phyloP scores from a whole-genome alignment of 2,329 filamentous ascomycete species.

The Cercospora canescens region DNA sequence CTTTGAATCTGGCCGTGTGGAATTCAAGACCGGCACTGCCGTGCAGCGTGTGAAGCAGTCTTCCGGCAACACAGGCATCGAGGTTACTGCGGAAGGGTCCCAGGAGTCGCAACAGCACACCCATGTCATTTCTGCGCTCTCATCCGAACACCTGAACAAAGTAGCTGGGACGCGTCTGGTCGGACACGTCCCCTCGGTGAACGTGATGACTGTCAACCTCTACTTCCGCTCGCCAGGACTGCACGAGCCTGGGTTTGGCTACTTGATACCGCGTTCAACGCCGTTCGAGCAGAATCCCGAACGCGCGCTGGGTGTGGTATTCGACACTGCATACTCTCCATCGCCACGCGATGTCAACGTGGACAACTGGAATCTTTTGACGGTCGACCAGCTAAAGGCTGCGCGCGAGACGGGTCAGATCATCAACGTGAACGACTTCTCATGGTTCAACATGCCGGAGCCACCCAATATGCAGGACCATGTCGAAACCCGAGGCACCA shows the following conservation, averaged over 20 bases:
- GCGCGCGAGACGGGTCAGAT: slow-evolving; percentile 27
- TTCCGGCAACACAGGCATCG: slow-evolving; percentile 26
- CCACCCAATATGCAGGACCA: slow-evolving; percentile 34
- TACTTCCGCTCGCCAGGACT: slow-evolving; percentile 71
- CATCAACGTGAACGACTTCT: slow-evolving; percentile 37
- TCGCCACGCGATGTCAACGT: slow-evolving; percentile 26
- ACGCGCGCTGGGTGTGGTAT: slow-evolving; percentile 84
- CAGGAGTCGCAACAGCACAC: slow-evolving; percentile 37
- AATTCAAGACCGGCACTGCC: slow-evolving; percentile 40
- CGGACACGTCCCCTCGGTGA: slow-evolving; percentile 56
- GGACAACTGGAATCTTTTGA: slow-evolving; percentile 26
- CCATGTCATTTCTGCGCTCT: slow-evolving; percentile 67
- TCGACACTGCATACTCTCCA: slow-evolving; percentile 67
- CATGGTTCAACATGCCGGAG: slow-evolving; percentile 36
- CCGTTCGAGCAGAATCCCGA: slow-evolving; percentile 75
- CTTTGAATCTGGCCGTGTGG: slow-evolving; percentile 40
- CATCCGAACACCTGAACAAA: slow-evolving; percentile 38
- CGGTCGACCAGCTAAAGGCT: slow-evolving; percentile 26
- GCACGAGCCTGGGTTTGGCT: slow-evolving; percentile 78
- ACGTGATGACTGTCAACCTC: slow-evolving; percentile 89
- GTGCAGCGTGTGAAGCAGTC: slow-evolving; percentile 50
- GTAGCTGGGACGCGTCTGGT: slow-evolving; percentile 54
- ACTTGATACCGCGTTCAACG: slow-evolving; percentile 78
- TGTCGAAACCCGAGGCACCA: slow-evolving; percentile 62
- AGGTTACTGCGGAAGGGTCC: slow-evolving; percentile 35